Evolutionary conservation across 2,329 filamentous ascomycete genomes (phyloP).

Genomic region (Botrytis paeoniae): DNA sequence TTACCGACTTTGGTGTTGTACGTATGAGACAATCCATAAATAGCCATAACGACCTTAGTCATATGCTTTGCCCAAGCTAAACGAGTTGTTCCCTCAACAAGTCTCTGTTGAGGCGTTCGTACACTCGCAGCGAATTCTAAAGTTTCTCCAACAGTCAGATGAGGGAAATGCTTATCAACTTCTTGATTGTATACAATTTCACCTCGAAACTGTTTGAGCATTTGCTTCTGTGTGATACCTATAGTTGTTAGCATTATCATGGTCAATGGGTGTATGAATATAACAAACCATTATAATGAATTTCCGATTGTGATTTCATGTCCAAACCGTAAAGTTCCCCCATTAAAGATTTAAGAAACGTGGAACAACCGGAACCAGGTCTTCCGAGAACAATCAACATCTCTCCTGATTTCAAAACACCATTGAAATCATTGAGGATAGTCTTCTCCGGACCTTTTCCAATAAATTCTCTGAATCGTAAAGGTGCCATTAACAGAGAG

Average conservation of each 20-base stretch:
- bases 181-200: conserved; percentile 75
- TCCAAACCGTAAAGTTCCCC: conserved; percentile 55
- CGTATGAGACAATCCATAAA: conserved; percentile 67
- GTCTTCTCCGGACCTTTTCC: conserved; percentile 51
- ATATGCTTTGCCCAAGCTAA: conserved; percentile 46
- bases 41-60: conserved; percentile 62
- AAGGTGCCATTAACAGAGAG: conserved; percentile 55
- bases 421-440: conserved; percentile 63
- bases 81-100: conserved; percentile 56
- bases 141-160: conserved; percentile 71
- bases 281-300: conserved; percentile 60
- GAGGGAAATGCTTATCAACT: conserved; percentile 71
- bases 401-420: conserved; percentile 61
- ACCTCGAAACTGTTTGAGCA: conserved; percentile 59
- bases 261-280: conserved; percentile 54
- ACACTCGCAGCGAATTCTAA: conserved; percentile 69
- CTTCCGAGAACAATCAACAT: conserved; percentile 67
- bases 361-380: conserved; percentile 63
- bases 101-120: conserved; percentile 58
- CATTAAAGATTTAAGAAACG: conserved; percentile 60
- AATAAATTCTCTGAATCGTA: conserved; percentile 56
- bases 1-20: conserved; percentile 73
- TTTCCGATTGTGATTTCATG: conserved; percentile 48
- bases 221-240: conserved; percentile 48
- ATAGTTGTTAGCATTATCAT: conserved; percentile 45